phyloP scores from a whole-genome alignment of 257 asterid species.

The Rehmannia glutinosa region DNA sequence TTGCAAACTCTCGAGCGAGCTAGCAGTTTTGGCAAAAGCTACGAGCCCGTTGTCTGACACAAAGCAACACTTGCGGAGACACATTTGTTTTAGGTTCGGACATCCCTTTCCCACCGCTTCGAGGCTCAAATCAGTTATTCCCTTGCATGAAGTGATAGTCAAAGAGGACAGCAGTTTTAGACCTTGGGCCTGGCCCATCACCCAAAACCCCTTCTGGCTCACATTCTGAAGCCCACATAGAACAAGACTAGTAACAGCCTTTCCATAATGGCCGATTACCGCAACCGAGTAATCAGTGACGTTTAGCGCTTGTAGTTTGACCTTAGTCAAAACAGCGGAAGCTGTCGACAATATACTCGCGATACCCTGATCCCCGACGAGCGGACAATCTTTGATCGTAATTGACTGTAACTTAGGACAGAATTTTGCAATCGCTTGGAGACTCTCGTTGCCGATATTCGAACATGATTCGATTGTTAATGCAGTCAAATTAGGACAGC shows the following conservation, averaged over 20 bases:
- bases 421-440: slow-evolving; percentile 52
- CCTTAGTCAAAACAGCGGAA: slow-evolving; percentile 46
- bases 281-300: slow-evolving; percentile 78
- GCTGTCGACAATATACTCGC: slow-evolving; percentile 54
- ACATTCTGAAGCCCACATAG: slow-evolving; percentile 64
- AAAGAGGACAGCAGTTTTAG: slow-evolving; percentile 53
- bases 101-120: slow-evolving; percentile 69
- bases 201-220: slow-evolving; percentile 92
- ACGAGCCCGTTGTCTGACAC: slow-evolving; percentile 75
- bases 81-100: slow-evolving; percentile 52
- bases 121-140: slow-evolving; percentile 65
- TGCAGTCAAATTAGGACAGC: slow-evolving; percentile 55
- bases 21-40: slow-evolving; percentile 55
- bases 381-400: slow-evolving; percentile 68
- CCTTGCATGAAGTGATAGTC: slow-evolving; percentile 56
- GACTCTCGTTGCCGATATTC: slow-evolving; percentile 62
- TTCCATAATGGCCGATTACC: slow-evolving; percentile 78
- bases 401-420: slow-evolving; percentile 67
- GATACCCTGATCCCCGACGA: slow-evolving; percentile 81
- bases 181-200: slow-evolving; percentile 78
- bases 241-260: slow-evolving; percentile 52
- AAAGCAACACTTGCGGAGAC: slow-evolving; percentile 58
- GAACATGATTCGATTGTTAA: slow-evolving; percentile 70
- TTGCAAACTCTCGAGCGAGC: slow-evolving; percentile 61
- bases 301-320: slow-evolving; percentile 65